Evolutionary conservation across 2,329 filamentous ascomycete species (phyloP).

Genomic region (Blastomyces gilchristii): DNA sequence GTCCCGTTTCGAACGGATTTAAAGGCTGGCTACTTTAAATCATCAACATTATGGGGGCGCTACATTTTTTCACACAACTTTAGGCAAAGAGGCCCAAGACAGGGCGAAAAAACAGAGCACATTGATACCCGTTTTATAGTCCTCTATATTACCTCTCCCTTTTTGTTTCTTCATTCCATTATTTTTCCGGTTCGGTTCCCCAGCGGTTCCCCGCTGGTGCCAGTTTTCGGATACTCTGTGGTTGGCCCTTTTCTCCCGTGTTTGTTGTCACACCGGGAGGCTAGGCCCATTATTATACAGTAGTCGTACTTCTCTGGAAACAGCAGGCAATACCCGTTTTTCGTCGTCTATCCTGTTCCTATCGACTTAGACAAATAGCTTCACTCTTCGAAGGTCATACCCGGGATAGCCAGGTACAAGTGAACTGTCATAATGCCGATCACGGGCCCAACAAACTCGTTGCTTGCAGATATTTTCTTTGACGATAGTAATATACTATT

Average conservation of each 20-base stretch:
- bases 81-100: slow-evolving; percentile 5
- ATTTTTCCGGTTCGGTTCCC: not conserved
- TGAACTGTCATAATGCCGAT: not conserved
- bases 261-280: slow-evolving; percentile 3
- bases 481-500: not conserved
- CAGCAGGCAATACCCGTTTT: not conserved
- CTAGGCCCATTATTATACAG: not conserved
- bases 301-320: not conserved
- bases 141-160: slow-evolving; percentile 1
- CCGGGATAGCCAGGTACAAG: not conserved
- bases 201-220: slow-evolving; percentile 1
- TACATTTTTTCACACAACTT: not conserved
- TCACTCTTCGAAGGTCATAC: not conserved
- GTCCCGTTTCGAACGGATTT: not conserved
- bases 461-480: not conserved
- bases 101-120: slow-evolving; percentile 1
- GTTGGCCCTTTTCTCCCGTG: not conserved
- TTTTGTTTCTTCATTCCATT: not conserved
- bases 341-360: not conserved
- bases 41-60: not conserved
- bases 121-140: not conserved
- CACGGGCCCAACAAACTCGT: not conserved
- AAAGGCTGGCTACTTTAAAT: slow-evolving; percentile 3
- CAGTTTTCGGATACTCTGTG: not conserved
- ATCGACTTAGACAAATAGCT: not conserved